phyloP scores from a whole-genome alignment of 306 rosid species.

The Rosa lucieae region DNA sequence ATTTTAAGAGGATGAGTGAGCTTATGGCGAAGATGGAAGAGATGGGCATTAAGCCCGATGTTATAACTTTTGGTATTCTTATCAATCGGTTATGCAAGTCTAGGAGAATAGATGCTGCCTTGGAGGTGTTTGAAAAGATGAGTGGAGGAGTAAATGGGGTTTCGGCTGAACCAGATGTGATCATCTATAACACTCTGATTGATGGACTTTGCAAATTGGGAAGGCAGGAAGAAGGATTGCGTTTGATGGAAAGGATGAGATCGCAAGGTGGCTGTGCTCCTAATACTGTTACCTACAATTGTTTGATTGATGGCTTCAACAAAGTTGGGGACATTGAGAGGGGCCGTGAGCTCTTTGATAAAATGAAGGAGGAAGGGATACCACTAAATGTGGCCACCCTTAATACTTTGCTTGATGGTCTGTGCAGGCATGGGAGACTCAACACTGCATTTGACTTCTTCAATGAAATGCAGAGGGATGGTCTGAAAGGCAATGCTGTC shows the following conservation, averaged over 20 bases:
- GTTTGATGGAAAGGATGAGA: constrained; percentile 68
- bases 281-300: constrained; percentile 57
- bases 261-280: constrained; percentile 38
- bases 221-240: constrained; percentile 71
- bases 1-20: constrained; percentile 56
- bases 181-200: constrained; percentile 63
- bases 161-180: constrained; percentile 55
- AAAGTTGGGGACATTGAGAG: constrained; percentile 58
- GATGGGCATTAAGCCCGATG: constrained; percentile 48
- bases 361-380: constrained; percentile 59
- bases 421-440: constrained; percentile 68
- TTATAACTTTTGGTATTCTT: constrained; percentile 65
- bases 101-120: constrained; percentile 68
- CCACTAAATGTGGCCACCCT: constrained; percentile 64
- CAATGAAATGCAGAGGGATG: constrained; percentile 51
- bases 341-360: constrained; percentile 48
- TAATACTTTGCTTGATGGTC: constrained; percentile 61
- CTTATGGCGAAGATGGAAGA: constrained; percentile 67
- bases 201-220: constrained; percentile 88
- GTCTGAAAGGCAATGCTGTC: constrained; percentile 51
- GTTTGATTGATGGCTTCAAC: constrained; percentile 75
- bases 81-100: constrained; percentile 62
- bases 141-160: constrained; percentile 35
- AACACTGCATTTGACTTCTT: constrained; percentile 59
- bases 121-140: constrained; percentile 56